Evolutionary conservation across 257 asterid genomes (phyloP).

Genomic region (Haberlea rhodopensis): DNA sequence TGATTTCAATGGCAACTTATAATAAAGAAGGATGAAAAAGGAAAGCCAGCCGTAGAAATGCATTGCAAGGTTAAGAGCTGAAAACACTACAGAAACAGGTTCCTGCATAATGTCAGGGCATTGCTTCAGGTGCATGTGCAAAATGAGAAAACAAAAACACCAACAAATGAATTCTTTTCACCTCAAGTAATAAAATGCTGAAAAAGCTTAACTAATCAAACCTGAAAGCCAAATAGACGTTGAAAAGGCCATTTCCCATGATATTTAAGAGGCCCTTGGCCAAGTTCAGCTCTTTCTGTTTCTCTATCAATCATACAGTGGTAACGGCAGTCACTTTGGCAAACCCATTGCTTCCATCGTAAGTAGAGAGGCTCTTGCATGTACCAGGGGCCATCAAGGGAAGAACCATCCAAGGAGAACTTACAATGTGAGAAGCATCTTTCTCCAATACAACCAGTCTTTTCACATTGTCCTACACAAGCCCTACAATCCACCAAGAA

Average conservation of each 20-base stretch:
- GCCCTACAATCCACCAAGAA: constrained; percentile 38
- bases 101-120: constrained; percentile 46
- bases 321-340: constrained; percentile 62
- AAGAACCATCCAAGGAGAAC: constrained; percentile 41
- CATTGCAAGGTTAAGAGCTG: constrained; percentile 63
- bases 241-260: constrained; percentile 73
- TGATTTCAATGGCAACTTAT: constrained; percentile 54
- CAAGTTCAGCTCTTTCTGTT: constrained; percentile 54
- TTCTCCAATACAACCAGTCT: constrained; percentile 62
- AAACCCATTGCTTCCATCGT: constrained; percentile 61
- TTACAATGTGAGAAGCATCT: constrained; percentile 62
- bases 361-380: constrained; percentile 46
- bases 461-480: constrained; percentile 60
- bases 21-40: constrained; percentile 46
- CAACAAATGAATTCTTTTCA: background rate
- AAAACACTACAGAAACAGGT: constrained; percentile 60
- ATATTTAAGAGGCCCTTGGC: constrained; percentile 56
- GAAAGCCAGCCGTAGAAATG: constrained; percentile 74
- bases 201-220: constrained; percentile 28
- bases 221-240: constrained; percentile 63
- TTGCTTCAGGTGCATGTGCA: constrained; percentile 6
- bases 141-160: constrained; percentile 9
- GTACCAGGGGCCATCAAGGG: constrained; percentile 41
- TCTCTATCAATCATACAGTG: constrained; percentile 67
- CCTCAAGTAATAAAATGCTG: constrained; percentile 9